Base-by-base conservation (phyloP, 139 green algal genomes). In the Chlamydomonas eustigma region DNA sequence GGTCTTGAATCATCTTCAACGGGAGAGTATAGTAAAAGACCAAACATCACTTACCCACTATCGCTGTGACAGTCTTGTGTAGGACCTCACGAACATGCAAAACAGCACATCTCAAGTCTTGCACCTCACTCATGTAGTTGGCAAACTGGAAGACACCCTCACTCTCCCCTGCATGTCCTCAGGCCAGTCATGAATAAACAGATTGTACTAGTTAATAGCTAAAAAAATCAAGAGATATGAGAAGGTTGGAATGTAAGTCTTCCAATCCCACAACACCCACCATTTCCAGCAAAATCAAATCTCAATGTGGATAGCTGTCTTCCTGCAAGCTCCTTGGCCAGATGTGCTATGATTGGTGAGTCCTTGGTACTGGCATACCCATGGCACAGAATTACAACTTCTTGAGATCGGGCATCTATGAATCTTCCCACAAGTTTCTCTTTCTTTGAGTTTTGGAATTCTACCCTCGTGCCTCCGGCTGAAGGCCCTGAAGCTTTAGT, bases 111-210 rank as follows among this genome's bases (percentile, higher is more conserved):
- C 83, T 51, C 64, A 90, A 37, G 50, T 88, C 83, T 50, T 64
- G 5, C 39, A 85, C 81, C 66, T 87, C 88, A 32, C 71, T 36
- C n/a, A 28, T 24, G 67, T 91, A 92, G 72, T 84, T 85, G 22
- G 68, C 85, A 78, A 90, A 89, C 24, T 78, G 58, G 70, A 92
- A 92, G 0, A 51, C 37, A 8, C 88, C 88, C 37, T 85, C 71
- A 38, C 73, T 83, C 1, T 87, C 86, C 0, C 86, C 86, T 58
- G 34, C 1, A 75, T 86, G 84, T 31, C 77, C 78, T 32, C 12
- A 36, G 33, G 75, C 76, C 12, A 37, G 12, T 6, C 5, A 4
- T 22, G 2, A 34, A 37, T 24, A 0, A 65, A 12, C n/a, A 32
- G 34, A 24, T 58, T 12, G 18, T 18, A 4, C 2, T n/a, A 65